Base-by-base conservation (phyloP, 169 alveolate species). In the Theileria sp. region DNA sequence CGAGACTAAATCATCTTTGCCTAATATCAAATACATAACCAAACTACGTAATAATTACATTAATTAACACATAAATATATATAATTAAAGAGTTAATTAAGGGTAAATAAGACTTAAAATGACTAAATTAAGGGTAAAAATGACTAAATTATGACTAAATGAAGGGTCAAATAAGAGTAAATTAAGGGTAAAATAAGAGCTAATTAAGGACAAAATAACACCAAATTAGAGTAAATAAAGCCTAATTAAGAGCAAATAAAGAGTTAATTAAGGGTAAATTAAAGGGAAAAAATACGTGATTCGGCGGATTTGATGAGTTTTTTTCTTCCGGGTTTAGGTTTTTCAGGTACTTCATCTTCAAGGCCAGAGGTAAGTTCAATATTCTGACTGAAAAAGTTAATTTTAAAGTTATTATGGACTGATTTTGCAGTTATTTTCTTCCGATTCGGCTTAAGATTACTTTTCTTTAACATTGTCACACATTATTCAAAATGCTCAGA, bases 401-500 rank as follows among this genome's bases (percentile, higher is more conserved):
- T 50, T 25, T 34, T 69, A 10, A 69, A 21, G 64, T 69, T 69
- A 21, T 69, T 69, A 3, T 23, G 23, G 65, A 23, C 30, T 23
- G 51, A 23, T 51, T 69, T 69, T 21, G 77, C 77, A n/a, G 77
- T 69, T 8, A 69, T 44, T 23, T 23, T 13, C 65, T 23, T 69
- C 65, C 44, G 44, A 13, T 23, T 64, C 0, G 51, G 8, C 32
- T 30, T 64, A 13, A 50, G 25, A 25, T 0, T 64, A 5, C 8
- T 7, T 30, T 21, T 64, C 25, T 64, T 64, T 13, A 38, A 64
- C 51, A 44, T 13, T 13, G 8, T 44, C 54, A 44, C 54, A 44
- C 54, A 44, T 44, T 44, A 44, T 44, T 44, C 8, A 44, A 44
- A 44, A 44, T 44, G 8, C 1, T 13, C 0, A 44, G 54, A 44